Base-by-base conservation (phyloP, 495 filamentous ascomycete species). In the Collariella sp. region DNA sequence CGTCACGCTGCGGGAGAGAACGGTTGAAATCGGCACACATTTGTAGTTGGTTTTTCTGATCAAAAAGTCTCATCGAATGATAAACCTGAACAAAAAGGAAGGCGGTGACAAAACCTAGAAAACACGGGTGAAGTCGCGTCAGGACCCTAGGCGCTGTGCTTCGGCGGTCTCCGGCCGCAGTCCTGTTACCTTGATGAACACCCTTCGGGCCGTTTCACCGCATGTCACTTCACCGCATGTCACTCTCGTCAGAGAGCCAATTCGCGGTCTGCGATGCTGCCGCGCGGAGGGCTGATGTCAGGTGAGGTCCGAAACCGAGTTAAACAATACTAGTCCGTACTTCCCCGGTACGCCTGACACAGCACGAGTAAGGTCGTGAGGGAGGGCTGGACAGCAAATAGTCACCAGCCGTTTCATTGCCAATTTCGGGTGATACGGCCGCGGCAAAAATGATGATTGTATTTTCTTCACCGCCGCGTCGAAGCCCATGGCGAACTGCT, bases 131-230 rank as follows among this genome's bases (percentile, higher is more conserved):
- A 31, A 31, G 26, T 31, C 26, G 4, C 18, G 38, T n/a, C 15
- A 15, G 16, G 38, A n/a, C n/a, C n/a, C n/a, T 9, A 9, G 26
- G 26, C 26, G 26, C 9, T 31, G 26, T 31, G 26, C 15, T 40
- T 40, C 38, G 38, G 38, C 15, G 38, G 38, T 16, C n/a, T 40
- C 38, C 13, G 38, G 15, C 26, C 26, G 3, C 3, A 38, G 35
- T 13, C 15, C 10, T 5, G 3, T n/a, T 7, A 18, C 16, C 38
- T 16, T n/a, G n/a, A 16, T 5, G 5, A 38, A 16, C 38, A 2
- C 15, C n/a, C 38, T 31, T 45, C 26, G 50, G 50, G 40, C 50
- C 40, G 50, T 53, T 53, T 53, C 50, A 29, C 50, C 50, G 50
- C 31, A 38, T 35, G 18, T 44, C 49, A n/a, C 24, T 13, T 22